Evolutionary conservation across 2,329 filamentous ascomycete species (phyloP), one percentile per base, ranked within the genome.

Genomic region (Gaeumannomyces sp.): DNA sequence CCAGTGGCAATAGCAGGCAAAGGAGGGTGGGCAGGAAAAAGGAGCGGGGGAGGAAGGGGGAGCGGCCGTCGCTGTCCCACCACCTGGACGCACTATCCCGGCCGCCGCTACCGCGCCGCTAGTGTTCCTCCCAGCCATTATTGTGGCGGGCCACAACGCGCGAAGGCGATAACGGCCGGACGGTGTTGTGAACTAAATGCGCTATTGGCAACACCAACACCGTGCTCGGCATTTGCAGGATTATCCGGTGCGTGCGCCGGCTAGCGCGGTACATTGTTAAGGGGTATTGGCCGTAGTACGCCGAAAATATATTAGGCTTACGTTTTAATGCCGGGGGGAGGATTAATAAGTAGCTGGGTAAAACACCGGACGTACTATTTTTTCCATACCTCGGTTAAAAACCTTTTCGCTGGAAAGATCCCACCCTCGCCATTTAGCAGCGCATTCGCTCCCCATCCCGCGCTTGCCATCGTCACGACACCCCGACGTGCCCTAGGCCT

Each of bases 51-150:
- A 29, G 29, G 29, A 29, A 29, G 29, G 29, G 29, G 29, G 29
- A 29, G 29, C 29, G 29, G 29, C 29, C 29, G 29, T 29, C 29
- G 29, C 29, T 29, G 29, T 29, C 29, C 29, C 29, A 29, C 29
- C 29, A 29, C 6, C 29, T 29, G 29, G 29, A 29, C 6, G 29
- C 29, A 29, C 29, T 31, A 33, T 33, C 31, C 31, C 31, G 31
- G 31, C 31, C 31, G 31, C 31, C 31, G 31, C 10, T 10, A 33
- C 31, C 31, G 31, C 31, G 31, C 31, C 31, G 31, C 31, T 61
- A 16, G 60, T 61, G 22, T 61, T 61, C 38, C 60, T 61, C 60
- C 60, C 60, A 33, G 60, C 60, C 16, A 33, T 45, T 8, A 45
- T 61, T 27, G 35, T 61, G 27, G 33, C 45, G 28, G 60, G 60